A percentile compares a stretch with the other conserved stretches of the same genome.
phyloP scores from a whole-genome alignment of 805 yeast species.

The Candida gorgasii region DNA sequence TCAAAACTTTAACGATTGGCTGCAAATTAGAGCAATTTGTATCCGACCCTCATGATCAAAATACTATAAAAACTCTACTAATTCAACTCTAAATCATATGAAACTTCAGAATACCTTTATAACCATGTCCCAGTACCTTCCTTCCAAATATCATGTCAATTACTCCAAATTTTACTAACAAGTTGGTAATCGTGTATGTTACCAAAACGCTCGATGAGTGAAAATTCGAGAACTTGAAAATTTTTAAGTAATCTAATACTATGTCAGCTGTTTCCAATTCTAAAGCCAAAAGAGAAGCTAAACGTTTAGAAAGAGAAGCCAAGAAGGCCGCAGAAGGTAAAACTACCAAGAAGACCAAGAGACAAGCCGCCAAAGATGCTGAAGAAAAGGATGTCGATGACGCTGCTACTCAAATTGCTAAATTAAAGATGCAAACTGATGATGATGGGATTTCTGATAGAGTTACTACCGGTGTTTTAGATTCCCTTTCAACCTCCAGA shows the following conservation, averaged over 20 bases:
- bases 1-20: background rate
- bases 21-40: background rate
- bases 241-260: constrained; percentile 5
- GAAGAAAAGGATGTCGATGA: constrained; percentile 56
- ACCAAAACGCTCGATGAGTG: constrained; percentile 5
- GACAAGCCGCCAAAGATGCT: constrained; percentile 54
- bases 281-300: constrained; percentile 97
- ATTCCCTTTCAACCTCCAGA: constrained; percentile 84
- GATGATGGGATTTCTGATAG: constrained; percentile 94
- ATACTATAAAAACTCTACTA: too few species aligned
- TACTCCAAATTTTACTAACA: too few species aligned
- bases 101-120: too few species aligned
- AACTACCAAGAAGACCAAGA: constrained; percentile 61
- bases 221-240: constrained; percentile 7
- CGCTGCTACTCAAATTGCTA: constrained; percentile 73
- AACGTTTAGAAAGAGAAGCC: constrained; percentile 66
- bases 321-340: constrained; percentile 64
- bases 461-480: constrained; percentile 96
- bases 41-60: too few species aligned
- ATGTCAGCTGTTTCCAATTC: constrained; percentile 67
- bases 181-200: constrained; percentile 7
- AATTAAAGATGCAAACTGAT: constrained; percentile 90
- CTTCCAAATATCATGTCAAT: too few species aligned
- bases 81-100: too few species aligned
- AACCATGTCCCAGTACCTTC: too few species aligned